Conservation (phyloP, 1,139 yeast genomes). For the Lodderomyces pseudojiufengensis region DNA sequence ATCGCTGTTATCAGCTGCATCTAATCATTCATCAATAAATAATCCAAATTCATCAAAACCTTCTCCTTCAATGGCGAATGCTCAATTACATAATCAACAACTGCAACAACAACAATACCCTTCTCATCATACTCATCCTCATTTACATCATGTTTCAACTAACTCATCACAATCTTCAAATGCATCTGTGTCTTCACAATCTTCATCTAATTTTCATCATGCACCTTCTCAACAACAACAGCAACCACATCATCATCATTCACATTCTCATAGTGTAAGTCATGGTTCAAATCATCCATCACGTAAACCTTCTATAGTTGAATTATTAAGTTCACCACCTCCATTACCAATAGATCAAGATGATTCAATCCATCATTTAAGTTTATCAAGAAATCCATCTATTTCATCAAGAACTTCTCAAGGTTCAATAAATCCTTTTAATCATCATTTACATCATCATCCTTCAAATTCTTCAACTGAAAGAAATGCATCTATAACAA, state of each 20-base stretch:
- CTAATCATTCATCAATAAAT: background rate
- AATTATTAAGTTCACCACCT: constrained; percentile 80
- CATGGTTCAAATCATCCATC: constrained; percentile 18
- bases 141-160: constrained; percentile 2
- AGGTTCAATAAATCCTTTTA: constrained; percentile 11
- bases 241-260: background rate
- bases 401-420: constrained; percentile 30
- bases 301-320: constrained; percentile 77
- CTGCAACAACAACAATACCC: constrained; percentile 3
- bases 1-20: constrained; percentile 1
- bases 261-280: too few relatives aligned
- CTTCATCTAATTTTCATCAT: constrained; percentile 1
- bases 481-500: constrained; percentile 8
- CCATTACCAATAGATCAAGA: constrained; percentile 45
- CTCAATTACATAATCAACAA: constrained; percentile 8
- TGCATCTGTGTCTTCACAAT: constrained; percentile 1
- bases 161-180: constrained; percentile 2
- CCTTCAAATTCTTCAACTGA: constrained; percentile 1
- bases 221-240: background rate
- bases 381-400: constrained; percentile 44
- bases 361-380: constrained; percentile 32
- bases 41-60: constrained; percentile 6
- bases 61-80: constrained; percentile 10
- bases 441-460: constrained; percentile 1
- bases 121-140: background rate